phyloP scores from a whole-genome alignment of 192 early-diverging fungal genomes.

The Coemansia sp. region DNA sequence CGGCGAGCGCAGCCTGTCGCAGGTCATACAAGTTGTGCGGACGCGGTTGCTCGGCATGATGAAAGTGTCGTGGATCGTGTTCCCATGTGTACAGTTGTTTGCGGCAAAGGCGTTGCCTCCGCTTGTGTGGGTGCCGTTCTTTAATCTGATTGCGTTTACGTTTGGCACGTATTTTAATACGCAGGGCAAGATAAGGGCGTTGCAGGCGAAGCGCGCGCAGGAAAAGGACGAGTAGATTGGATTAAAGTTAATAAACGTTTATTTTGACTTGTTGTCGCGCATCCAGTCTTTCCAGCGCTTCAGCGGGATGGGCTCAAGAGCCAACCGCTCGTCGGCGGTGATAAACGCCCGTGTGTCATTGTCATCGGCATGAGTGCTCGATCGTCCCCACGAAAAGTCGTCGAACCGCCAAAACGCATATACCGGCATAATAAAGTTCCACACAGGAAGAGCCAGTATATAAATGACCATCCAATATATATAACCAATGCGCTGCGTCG shows the following conservation, averaged over 20 bases:
- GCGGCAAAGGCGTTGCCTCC: slow-evolving; percentile 79
- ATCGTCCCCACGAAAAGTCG: slow-evolving; percentile 83
- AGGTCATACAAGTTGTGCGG: slow-evolving; percentile 59
- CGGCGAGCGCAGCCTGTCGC: slow-evolving; percentile 59
- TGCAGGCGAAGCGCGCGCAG: slow-evolving; percentile 27
- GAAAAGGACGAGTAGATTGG: slow-evolving; percentile 5
- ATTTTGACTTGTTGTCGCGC: slow-evolving; percentile 30
- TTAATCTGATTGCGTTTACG: slow-evolving; percentile 78
- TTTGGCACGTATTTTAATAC: slow-evolving; percentile 80
- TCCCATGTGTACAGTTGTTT: slow-evolving; percentile 73
- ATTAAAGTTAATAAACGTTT: background rate
- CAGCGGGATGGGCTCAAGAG: slow-evolving; percentile 46
- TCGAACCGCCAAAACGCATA: slow-evolving; percentile 97
- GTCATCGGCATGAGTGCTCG: background rate
- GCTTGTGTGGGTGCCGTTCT: slow-evolving; percentile 86
- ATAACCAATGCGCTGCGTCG: slow-evolving; percentile 78
- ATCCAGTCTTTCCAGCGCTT: slow-evolving; percentile 55
- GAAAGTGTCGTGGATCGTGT: slow-evolving; percentile 83
- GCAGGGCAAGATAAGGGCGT: slow-evolving; percentile 63
- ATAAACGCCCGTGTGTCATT: slow-evolving; percentile 47
- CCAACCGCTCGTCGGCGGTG: slow-evolving; percentile 45
- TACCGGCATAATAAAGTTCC: slow-evolving; percentile 94
- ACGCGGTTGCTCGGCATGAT: slow-evolving; percentile 68
- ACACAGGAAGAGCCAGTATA: slow-evolving; percentile 80
- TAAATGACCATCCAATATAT: slow-evolving; percentile 90